phyloP scores from a whole-genome alignment of 1,284 basidiomycete species.

The Tremellales sp. region DNA sequence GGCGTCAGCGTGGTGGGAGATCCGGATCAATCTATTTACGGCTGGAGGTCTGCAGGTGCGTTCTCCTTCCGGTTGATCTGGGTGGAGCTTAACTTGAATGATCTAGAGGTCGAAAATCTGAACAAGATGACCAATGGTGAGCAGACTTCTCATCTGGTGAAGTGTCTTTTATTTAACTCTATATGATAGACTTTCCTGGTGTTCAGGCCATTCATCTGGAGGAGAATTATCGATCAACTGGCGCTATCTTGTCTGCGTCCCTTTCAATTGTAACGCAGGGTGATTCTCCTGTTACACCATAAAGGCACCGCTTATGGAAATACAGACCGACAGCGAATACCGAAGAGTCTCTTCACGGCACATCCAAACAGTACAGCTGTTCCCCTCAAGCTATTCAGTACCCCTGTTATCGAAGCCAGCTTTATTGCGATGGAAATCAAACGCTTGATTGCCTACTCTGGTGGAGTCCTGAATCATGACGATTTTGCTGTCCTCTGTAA shows the following conservation, averaged over 20 bases:
- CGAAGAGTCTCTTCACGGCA: slow-evolving; percentile 69
- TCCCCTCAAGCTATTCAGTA: slow-evolving; percentile 50
- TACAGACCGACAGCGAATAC: slow-evolving; percentile 56
- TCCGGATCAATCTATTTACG: slow-evolving; percentile 89
- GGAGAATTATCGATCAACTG: slow-evolving; percentile 84
- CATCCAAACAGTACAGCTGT: slow-evolving; percentile 61
- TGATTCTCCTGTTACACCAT: slow-evolving; percentile 27
- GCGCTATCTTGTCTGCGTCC: slow-evolving; percentile 68
- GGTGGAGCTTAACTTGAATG: background rate
- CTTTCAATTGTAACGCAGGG: slow-evolving; percentile 79
- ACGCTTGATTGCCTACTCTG: slow-evolving; percentile 66
- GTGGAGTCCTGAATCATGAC: slow-evolving; percentile 65
- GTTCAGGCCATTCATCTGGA: slow-evolving; percentile 72
- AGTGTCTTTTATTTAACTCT: background rate
- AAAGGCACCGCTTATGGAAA: slow-evolving; percentile 2
- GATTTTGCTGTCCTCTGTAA: slow-evolving; percentile 77
- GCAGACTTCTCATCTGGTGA: background rate
- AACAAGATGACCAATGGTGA: slow-evolving; percentile 67
- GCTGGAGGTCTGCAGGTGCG: slow-evolving; percentile 72
- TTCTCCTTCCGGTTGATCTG: background rate
- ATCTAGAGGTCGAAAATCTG: slow-evolving; percentile 66
- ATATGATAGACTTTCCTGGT: slow-evolving; percentile 59
- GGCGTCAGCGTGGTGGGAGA: slow-evolving; percentile 84
- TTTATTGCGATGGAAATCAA: slow-evolving; percentile 79
- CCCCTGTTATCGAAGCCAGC: slow-evolving; percentile 56